These are phyloP conservation scores for Phytophthora pistaciae DNA, from an alignment of 352 stramenopile species.

Conservation along the genomic window DNA sequence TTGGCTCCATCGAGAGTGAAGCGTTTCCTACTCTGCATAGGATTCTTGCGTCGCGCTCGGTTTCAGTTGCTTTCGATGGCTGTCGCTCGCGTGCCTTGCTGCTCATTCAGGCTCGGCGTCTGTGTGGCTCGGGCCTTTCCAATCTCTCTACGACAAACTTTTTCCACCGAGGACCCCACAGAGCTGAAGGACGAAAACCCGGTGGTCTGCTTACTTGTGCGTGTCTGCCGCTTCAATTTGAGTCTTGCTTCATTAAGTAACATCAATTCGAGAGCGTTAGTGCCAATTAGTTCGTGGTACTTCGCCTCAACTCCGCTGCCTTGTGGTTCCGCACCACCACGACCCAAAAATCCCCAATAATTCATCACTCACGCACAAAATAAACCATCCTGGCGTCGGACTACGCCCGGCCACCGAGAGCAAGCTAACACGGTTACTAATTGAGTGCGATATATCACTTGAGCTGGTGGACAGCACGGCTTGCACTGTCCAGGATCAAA, in stretches of 20 bases:
- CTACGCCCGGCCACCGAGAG: constrained; percentile 5
- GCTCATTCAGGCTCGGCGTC: not conserved
- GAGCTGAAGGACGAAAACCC: constrained; percentile 1
- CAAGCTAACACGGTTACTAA: constrained; percentile 28
- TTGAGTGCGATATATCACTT: constrained; percentile 30
- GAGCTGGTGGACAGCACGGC: constrained; percentile 5
- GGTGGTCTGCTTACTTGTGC: constrained; percentile 3
- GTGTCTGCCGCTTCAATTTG: constrained; percentile 1
- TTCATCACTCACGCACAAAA: constrained; percentile 11
- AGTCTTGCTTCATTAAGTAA: constrained; percentile 24
- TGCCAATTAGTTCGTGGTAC: constrained; percentile 20
- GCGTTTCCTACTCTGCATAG: constrained; percentile 2
- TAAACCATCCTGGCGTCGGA: constrained; percentile 20
- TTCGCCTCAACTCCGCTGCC: constrained; percentile 24
- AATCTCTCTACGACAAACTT: constrained; percentile 17
- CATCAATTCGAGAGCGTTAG: constrained; percentile 20
- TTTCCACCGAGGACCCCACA: constrained; percentile 5
- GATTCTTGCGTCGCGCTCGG: not conserved
- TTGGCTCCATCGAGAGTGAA: not conserved
- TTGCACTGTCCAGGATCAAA: constrained; percentile 5
- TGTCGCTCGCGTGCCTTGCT: constrained; percentile 6
- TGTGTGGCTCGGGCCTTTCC: constrained; percentile 10
- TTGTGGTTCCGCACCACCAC: constrained; percentile 1
- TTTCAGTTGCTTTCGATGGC: constrained; percentile 10
- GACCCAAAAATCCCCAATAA: constrained; percentile 7